Base-by-base conservation (phyloP, 768 basidiomycete genomes). In the Tricholomella constricta region DNA sequence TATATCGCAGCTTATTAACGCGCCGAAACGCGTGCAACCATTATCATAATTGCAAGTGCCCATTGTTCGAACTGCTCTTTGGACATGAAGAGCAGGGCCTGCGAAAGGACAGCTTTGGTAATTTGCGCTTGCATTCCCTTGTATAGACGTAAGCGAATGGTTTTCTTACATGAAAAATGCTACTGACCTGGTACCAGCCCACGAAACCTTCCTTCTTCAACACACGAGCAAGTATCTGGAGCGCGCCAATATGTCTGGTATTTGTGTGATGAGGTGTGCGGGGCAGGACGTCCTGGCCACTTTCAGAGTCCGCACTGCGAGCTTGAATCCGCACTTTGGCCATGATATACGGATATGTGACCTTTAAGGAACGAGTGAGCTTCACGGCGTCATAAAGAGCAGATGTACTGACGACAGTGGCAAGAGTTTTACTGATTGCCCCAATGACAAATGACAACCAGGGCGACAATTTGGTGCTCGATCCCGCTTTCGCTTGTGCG, bases 121-220 rank as follows among this genome's bases (percentile, higher is more conserved):
- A 98, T 94, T 69, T 99, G 97, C 0, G 97, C 95, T 59, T 88
- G 80, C 90, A 99, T 95, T 10, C 97, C 97, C 88, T 95, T 69
- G 42, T 2, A 36, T 38, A 25, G 17, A 14, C 9, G n/a, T 12
- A 46, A 32, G 9, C 46, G 32, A 36, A 2, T 4, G 23, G 22
- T 34, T 35, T 26, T 40, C 10, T 36, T n/a, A 51, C 52, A 22
- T 48, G 12, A 29, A 14, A 27, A 26, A 14, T 45, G 25, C 5
- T 15, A 71, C 84, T 43, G 37, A 91, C 93, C 85, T 93, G 91
- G 69, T 99, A 99, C 93, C 93, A 96, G 23, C 97, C 97, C n/a
- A 75, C 58, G 59, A 94, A 75, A 0, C 97, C 97, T 64, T 97
- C 84, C 50, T 81, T 80, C 65, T 75, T 75, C 73, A 83, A 86